These are phyloP conservation scores for Biscutella laevigata DNA, from an alignment of 441 rosid genomes.

Conservation along the genomic window DNA sequence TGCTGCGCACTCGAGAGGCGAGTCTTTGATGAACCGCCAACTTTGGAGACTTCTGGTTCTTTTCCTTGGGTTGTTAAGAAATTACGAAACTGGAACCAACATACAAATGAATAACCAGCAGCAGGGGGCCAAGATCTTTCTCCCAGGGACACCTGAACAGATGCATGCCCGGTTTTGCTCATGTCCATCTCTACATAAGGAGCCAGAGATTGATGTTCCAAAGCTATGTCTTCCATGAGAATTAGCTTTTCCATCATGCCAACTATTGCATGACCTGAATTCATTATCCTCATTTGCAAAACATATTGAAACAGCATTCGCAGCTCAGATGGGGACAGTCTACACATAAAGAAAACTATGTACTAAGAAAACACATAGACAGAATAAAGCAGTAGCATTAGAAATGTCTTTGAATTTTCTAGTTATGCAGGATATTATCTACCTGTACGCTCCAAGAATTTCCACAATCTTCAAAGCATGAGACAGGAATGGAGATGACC, in stretches of 20 bases:
- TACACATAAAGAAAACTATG: slow-evolving; percentile 38
- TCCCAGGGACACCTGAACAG: slow-evolving; percentile 94
- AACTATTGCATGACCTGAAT: slow-evolving; percentile 72
- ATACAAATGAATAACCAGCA: slow-evolving; percentile 93
- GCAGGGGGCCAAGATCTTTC: slow-evolving; percentile 99
- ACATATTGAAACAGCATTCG: slow-evolving; percentile 76
- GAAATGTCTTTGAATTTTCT: not conserved
- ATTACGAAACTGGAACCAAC: slow-evolving; percentile 90
- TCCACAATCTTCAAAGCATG: slow-evolving; percentile 92
- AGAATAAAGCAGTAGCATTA: slow-evolving; percentile 7
- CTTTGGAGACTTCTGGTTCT: slow-evolving; percentile 51
- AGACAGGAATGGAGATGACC: slow-evolving; percentile 78
- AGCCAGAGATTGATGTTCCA: slow-evolving; percentile 70
- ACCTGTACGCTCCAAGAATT: slow-evolving; percentile 99
- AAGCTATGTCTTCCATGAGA: slow-evolving; percentile 72
- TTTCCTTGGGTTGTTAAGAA: slow-evolving; percentile 59
- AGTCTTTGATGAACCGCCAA: slow-evolving; percentile 42
- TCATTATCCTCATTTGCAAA: slow-evolving; percentile 73
- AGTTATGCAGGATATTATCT: slow-evolving; percentile 5
- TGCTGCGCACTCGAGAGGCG: slow-evolving; percentile 43
- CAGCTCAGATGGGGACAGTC: slow-evolving; percentile 96
- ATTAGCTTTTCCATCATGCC: slow-evolving; percentile 88
- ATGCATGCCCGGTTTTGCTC: slow-evolving; percentile 87
- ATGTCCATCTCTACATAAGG: slow-evolving; percentile 93
- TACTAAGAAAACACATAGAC: slow-evolving; percentile 15